Percentiles rank a stretch among this genome's conserved stretches.
Evolutionary conservation across 1,139 yeast species (phyloP).

Genomic region (Diutina scorzettiae): DNA sequence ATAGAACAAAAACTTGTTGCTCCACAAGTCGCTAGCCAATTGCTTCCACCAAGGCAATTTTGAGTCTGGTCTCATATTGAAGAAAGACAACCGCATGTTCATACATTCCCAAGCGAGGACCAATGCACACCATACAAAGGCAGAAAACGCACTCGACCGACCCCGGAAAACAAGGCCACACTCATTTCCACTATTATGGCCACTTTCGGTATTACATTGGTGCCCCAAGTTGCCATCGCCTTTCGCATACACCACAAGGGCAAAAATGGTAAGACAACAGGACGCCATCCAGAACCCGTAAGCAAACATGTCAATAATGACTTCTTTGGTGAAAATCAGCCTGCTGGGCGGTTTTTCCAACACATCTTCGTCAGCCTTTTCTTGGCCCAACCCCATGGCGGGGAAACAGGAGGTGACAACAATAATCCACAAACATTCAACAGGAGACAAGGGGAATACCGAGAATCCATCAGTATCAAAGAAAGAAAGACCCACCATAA

Average conservation of each 20-base stretch:
- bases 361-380: conserved; percentile 52
- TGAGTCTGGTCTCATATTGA: conserved; percentile 1
- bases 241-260: conserved; percentile 50
- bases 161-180: background rate
- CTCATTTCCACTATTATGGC: background rate
- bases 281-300: conserved; percentile 70
- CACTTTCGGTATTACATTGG: conserved; percentile 37
- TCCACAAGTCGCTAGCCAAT: conserved; percentile 1
- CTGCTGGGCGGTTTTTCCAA: conserved; percentile 56
- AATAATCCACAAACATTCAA: conserved; percentile 70
- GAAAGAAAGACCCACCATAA: conserved; percentile 64
- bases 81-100: conserved; percentile 1
- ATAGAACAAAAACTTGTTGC: conserved; percentile 3
- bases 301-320: conserved; percentile 59
- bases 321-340: conserved; percentile 58
- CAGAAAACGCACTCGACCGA: background rate
- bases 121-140: conserved; percentile 3
- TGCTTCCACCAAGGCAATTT: background rate
- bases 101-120: conserved; percentile 5
- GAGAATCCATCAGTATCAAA: conserved; percentile 46
- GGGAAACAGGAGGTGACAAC: conserved; percentile 75
- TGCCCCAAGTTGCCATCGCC: conserved; percentile 61
- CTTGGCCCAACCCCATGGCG: conserved; percentile 79
- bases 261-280: conserved; percentile 59
- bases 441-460: conserved; percentile 70